phyloP scores from a whole-genome alignment of 768 basidiomycete genomes.

The Amanita inopinata region DNA sequence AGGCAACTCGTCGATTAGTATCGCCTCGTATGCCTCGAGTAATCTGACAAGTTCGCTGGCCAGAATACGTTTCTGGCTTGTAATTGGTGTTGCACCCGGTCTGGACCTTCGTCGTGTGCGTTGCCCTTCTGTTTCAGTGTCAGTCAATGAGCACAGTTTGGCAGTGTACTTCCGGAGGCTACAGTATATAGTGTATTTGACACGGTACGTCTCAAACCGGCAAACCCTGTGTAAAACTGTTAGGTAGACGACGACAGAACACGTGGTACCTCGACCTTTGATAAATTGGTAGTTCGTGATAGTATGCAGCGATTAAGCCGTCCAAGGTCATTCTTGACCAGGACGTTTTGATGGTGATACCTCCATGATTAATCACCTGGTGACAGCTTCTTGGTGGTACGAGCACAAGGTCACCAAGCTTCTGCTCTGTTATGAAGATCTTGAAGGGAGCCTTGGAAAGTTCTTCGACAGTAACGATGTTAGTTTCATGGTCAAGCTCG shows the following conservation, averaged over 20 bases:
- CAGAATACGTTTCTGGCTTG: neutral
- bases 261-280: constrained; percentile 40
- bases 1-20: constrained; percentile 38
- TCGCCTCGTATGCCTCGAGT: constrained; percentile 37
- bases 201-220: constrained; percentile 64
- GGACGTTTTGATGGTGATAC: constrained; percentile 73
- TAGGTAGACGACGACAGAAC: neutral
- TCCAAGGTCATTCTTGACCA: constrained; percentile 79
- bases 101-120: neutral
- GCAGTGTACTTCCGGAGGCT: constrained; percentile 31
- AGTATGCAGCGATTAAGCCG: constrained; percentile 49
- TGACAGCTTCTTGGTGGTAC: constrained; percentile 78
- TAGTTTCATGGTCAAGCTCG: constrained; percentile 68
- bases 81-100: neutral
- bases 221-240: constrained; percentile 48
- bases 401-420: constrained; percentile 66
- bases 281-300: constrained; percentile 73
- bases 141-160: constrained; percentile 12
- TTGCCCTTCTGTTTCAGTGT: neutral
- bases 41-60: constrained; percentile 24
- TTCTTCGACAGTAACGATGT: constrained; percentile 53
- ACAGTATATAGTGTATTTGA: constrained; percentile 57
- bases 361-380: constrained; percentile 75
- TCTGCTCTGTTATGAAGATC: constrained; percentile 65
- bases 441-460: constrained; percentile 56